phyloP scores from a whole-genome alignment of 148 eudicot genomes.

The Chenopodium album region DNA sequence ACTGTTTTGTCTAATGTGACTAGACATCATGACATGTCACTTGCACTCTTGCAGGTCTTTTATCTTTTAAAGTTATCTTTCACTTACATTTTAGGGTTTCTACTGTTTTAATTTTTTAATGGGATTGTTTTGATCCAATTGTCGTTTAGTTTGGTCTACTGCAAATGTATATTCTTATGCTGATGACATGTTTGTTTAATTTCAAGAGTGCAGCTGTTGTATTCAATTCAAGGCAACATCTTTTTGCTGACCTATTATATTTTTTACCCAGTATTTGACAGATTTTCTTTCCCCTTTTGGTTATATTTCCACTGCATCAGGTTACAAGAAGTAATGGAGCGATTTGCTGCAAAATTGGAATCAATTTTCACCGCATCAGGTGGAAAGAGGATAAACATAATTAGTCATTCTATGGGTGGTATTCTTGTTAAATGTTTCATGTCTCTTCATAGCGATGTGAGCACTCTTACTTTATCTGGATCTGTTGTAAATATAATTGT shows the following conservation, averaged over 20 bases:
- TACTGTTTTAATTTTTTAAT: background rate
- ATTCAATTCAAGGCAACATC: background rate
- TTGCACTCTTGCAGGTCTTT: background rate
- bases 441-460: slow-evolving; percentile 79
- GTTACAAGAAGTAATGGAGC: slow-evolving; percentile 60
- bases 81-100: background rate
- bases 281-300: background rate
- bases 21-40: background rate
- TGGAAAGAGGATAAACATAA: slow-evolving; percentile 79
- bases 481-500: background rate
- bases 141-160: background rate
- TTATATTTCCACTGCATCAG: slow-evolving; percentile 13
- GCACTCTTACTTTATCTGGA: slow-evolving; percentile 6
- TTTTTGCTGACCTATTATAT: too few species aligned
- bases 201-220: background rate
- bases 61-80: background rate
- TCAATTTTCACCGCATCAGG: slow-evolving; percentile 77
- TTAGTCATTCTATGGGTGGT: slow-evolving; percentile 98
- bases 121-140: background rate
- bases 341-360: slow-evolving; percentile 77
- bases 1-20: background rate
- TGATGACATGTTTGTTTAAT: background rate
- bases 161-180: background rate
- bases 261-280: background rate
- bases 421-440: slow-evolving; percentile 90